Evolutionary conservation across 2,329 filamentous ascomycete genomes (phyloP), one percentile per base, ranked within the genome.

Genomic region (Aspergillus uvarum): DNA sequence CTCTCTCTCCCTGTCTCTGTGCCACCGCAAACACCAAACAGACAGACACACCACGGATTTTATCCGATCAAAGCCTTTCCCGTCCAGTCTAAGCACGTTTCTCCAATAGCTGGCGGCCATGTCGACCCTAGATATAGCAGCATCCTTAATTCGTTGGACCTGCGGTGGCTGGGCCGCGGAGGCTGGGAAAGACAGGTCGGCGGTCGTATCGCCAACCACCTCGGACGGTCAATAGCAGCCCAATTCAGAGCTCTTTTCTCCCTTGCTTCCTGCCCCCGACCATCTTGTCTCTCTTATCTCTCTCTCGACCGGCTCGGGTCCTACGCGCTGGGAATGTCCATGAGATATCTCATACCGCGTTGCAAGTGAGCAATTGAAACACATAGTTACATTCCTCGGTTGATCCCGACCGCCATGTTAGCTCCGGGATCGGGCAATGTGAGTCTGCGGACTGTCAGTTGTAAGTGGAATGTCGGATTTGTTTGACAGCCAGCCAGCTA

Each of bases 391-490:
- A 67, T 67, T 65, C 56, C 58, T 62, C 62, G 59, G 61, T 54
- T 56, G 60, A 51, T 52, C 54, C 65, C 61, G 58, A 54, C 59
- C 66, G 69, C 53, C 66, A 73, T 73, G 71, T 63, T 65, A 60
- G 59, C 65, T 56, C 60, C 62, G 59, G 58, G 60, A 51, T 59
- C 67, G 56, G 63, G 63, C 47, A 63, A 69, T 56, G 67, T 71
- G 42, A 71, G 67, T 61, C 63, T 79, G 59, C 70, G 72, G 62
- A 71, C 72, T 54, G 77, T 79, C 57, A 79, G 74, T 61, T 70
- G 76, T 77, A 72, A 67, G 74, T 70, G 47, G 10, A 26, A 16
- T 56, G 22, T 26, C 8, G 38, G 48, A 44, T 21, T 29, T 47
- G 8, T n/a, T 42, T 38, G 42, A 51, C 51, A 49, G 32, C 51